phyloP scores from a whole-genome alignment of 345 rosid genomes.

The Eucalyptus lansdowneana region DNA sequence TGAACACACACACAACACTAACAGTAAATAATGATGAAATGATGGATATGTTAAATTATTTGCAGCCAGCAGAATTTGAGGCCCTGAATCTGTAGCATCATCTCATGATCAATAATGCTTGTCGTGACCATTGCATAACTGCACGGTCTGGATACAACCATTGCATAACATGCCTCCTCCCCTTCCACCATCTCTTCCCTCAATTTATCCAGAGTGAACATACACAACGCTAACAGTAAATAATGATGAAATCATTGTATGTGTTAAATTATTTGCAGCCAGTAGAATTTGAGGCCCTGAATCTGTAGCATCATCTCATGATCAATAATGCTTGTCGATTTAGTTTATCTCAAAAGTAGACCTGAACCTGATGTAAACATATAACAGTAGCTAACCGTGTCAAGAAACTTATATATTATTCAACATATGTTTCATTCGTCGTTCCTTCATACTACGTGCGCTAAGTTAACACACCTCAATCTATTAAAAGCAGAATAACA shows the following conservation, averaged over 20 bases:
- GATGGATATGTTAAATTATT: not conserved
- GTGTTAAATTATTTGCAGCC: not conserved
- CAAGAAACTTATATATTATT: not conserved
- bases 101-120: not conserved
- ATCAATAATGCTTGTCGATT: not conserved
- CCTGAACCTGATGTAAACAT: not conserved
- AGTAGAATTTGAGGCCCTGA: not conserved
- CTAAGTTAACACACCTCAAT: not conserved
- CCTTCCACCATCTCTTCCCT: not conserved
- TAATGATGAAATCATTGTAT: not conserved
- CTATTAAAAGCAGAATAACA: not conserved
- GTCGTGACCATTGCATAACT: not conserved
- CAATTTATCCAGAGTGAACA: not conserved
- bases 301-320: not conserved
- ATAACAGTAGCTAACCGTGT: not conserved
- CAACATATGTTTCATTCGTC: not conserved
- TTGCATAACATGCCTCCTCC: not conserved
- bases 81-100: not conserved
- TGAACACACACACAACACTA: not conserved
- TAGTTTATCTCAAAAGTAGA: not conserved
- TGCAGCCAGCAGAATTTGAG: not conserved
- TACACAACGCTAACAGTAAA: not conserved
- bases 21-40: not conserved
- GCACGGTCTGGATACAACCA: conserved; percentile 36
- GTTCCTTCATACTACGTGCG: not conserved